A percentile compares a stretch with the other conserved stretches of the same genome.
phyloP scores from a whole-genome alignment of 305 asterid genomes.

The Fraxinus nigra region DNA sequence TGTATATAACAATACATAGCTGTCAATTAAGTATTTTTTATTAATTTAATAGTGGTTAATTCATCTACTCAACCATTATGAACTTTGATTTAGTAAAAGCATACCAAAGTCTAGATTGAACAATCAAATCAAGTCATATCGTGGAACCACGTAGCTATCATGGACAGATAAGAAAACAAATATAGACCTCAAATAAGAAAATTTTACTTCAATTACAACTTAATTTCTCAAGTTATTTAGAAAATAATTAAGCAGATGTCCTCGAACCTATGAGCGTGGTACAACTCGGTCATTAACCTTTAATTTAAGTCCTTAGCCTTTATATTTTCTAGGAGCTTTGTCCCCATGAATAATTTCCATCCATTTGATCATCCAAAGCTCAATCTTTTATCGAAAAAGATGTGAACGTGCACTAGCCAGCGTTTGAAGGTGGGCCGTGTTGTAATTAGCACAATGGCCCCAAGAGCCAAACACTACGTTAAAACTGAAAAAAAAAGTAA shows the following conservation, averaged over 20 bases:
- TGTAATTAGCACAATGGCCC: not conserved
- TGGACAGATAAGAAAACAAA: not conserved
- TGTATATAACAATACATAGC: no score
- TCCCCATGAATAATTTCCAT: not conserved
- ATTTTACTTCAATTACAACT: not conserved
- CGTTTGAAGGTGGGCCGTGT: no score
- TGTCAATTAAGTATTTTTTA: no score
- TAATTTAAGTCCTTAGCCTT: not conserved
- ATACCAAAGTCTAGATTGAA: not conserved
- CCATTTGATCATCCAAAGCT: not conserved
- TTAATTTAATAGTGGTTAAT: not conserved
- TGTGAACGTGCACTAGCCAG: not conserved
- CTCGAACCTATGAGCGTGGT: not conserved
- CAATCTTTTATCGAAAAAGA: not conserved
- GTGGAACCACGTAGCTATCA: not conserved
- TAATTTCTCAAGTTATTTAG: not conserved
- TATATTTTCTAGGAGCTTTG: not conserved
- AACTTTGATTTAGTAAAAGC: not conserved
- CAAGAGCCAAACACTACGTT: not conserved
- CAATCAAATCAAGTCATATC: not conserved
- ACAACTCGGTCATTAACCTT: not conserved
- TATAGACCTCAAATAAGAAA: not conserved
- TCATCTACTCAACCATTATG: not conserved
- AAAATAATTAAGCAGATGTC: not conserved
- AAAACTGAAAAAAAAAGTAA: not conserved